Base-by-base conservation (phyloP, 1,139 yeast species). In the Candida sp. region DNA sequence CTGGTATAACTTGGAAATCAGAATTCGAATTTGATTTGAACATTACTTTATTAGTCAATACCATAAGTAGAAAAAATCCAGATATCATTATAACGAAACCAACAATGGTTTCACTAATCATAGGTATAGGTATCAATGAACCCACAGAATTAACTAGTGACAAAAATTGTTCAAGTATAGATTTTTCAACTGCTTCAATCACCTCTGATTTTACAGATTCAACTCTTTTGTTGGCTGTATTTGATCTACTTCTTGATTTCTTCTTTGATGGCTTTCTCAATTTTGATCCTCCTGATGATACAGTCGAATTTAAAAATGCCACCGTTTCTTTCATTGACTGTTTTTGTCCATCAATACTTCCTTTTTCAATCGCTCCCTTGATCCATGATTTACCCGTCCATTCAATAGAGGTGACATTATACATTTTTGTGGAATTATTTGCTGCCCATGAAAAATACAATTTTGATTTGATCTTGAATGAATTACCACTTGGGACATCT, bases 371-470 rank as follows among this genome's bases (percentile, higher is more conserved):
- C 0, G 95, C 86, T 15, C 95, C 84, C 63, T 90, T 89, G 54
- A 91, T 79, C 90, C 97, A 87, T 29, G 95, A 84, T 60, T 87
- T 88, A n/a, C 91, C 95, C 4, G 87, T 75, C 99, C 99, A 95
- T 39, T 85, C 87, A 47, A 91, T 80, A 43, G 76, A 68, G 0
- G 96, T 84, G 4, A 82, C 73, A 15, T 84, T 82, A 40, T 72
- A 69, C 39, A 91, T 50, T 44, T 73, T 75, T 3, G 98, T 89
- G 7, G 68, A 50, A 62, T 90, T 89, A 50, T 79, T 75, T 2
- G 75, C 74, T 1, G 80, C 95, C 99, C 99, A 95, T 36, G 83
- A 77, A 15, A 91, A 58, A 49, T 75, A 81, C 11, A 80, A 67
- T 45, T 81, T 77, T 0, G 97, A 87, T 44, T 80, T 77, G 5